These are phyloP conservation scores for Spathaspora gorwiae DNA, from an alignment of 805 yeast species.

Conservation along the genomic window DNA sequence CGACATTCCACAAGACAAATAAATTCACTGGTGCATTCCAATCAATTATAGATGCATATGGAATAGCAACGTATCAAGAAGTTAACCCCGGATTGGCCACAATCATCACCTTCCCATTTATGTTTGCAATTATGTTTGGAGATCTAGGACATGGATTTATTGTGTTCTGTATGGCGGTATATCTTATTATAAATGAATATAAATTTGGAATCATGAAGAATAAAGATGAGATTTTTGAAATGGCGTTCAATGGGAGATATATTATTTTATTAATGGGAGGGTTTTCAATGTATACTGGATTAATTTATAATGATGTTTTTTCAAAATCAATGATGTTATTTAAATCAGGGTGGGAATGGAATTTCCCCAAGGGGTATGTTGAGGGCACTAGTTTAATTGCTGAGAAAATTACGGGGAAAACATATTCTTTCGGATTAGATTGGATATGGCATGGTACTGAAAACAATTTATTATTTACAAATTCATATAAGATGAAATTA, in stretches of 20 bases:
- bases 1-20: slow-evolving; percentile 66
- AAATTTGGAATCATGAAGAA: slow-evolving; percentile 48
- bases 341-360: slow-evolving; percentile 69
- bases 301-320: slow-evolving; percentile 67
- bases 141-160: slow-evolving; percentile 76
- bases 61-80: slow-evolving; percentile 70
- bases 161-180: slow-evolving; percentile 50
- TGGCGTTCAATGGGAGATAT: slow-evolving; percentile 72
- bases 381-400: slow-evolving; percentile 51
- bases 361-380: slow-evolving; percentile 60
- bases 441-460: slow-evolving; percentile 81
- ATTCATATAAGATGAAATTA: slow-evolving; percentile 73
- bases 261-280: slow-evolving; percentile 65
- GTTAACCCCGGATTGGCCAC: slow-evolving; percentile 75
- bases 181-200: slow-evolving; percentile 52
- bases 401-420: slow-evolving; percentile 36
- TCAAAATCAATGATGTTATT: slow-evolving; percentile 68
- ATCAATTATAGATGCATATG: slow-evolving; percentile 70
- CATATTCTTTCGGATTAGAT: slow-evolving; percentile 63
- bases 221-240: slow-evolving; percentile 71
- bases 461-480: slow-evolving; percentile 61
- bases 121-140: slow-evolving; percentile 84
- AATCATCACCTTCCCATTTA: slow-evolving; percentile 70
- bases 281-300: slow-evolving; percentile 71
- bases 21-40: slow-evolving; percentile 69